phyloP scores from a whole-genome alignment of 805 yeast genomes.

The Candida piceae region DNA sequence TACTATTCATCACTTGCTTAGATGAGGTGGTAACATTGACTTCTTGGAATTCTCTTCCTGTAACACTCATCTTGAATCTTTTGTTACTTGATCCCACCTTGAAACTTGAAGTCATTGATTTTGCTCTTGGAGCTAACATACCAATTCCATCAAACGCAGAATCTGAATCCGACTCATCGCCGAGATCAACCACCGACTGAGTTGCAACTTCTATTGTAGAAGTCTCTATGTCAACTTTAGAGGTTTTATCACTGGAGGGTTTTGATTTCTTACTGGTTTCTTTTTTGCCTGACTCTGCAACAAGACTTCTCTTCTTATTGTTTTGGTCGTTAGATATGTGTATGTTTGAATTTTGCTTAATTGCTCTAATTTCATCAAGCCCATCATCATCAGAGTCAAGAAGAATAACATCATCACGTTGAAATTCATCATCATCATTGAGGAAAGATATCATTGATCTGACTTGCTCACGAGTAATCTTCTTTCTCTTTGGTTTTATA shows the following conservation, averaged over 20 bases:
- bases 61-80: slow-evolving; percentile 15
- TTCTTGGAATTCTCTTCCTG: slow-evolving; percentile 24
- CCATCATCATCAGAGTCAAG: slow-evolving; percentile 32
- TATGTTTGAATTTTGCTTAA: slow-evolving; percentile 31
- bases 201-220: no score
- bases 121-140: slow-evolving; percentile 19
- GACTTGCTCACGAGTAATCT: slow-evolving; percentile 25
- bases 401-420: slow-evolving; percentile 30
- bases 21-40: slow-evolving; percentile 28
- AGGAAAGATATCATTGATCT: slow-evolving; percentile 24
- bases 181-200: not conserved
- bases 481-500: slow-evolving; percentile 28
- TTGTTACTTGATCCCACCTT: slow-evolving; percentile 11
- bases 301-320: slow-evolving; percentile 51
- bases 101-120: slow-evolving; percentile 28
- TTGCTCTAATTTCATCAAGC: slow-evolving; percentile 32
- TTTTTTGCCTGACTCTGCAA: slow-evolving; percentile 13
- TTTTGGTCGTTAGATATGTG: slow-evolving; percentile 45
- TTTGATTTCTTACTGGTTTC: not conserved
- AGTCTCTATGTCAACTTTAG: no score
- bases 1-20: slow-evolving; percentile 18
- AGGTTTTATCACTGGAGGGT: not conserved
- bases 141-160: slow-evolving; percentile 16
- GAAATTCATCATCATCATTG: slow-evolving; percentile 23
- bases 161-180: slow-evolving; percentile 7